Base-by-base conservation (phyloP, 2,329 filamentous ascomycete genomes). In the Claviceps pazoutovae region DNA sequence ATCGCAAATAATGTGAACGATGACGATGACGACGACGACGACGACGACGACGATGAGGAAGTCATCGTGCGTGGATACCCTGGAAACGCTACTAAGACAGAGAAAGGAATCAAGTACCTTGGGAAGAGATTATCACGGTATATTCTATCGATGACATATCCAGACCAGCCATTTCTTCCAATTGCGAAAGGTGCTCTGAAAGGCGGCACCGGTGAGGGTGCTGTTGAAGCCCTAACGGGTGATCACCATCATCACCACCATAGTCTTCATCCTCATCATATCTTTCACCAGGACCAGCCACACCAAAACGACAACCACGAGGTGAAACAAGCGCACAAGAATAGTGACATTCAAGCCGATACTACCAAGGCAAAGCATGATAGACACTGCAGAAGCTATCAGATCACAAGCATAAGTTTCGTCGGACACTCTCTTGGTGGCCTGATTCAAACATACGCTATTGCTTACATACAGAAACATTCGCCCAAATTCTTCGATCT, bases 391-490 rank as follows among this genome's bases (percentile, higher is more conserved):
- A 73, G 83, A 2, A 75, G 83, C 2, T 97, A 94, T 66, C 83
- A 82, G 58, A 88, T 95, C 61, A 93, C 89, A 11, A 95, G 89
- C 64, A 96, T 97, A 65, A 96, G 90, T 62, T 95, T 97, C 63
- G 79, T 97, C 52, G 89, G 83, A 0, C 91, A 97, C 68, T 96
- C 90, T 0, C 78, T 97, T 0, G 91, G 91, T 30, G 91, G 91
- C 0, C 73, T 95, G 17, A 78, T 95, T 16, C 91, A 97, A 66
- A 95, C 86, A 0, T 97, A 97, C 64, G 91, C 91, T 2, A 83
- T 97, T 53, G 91, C 90, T 8, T 97, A 97, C 64, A 95, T 97
- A 46, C 86, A 96, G 60, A 96, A 96, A 64, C 89, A 97, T 65
- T 95, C 88, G 0, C 91, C 91, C 1, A 72, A 83, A 9, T 97